Evolutionary conservation across 495 filamentous ascomycete species (phyloP).

Genomic region (Hypoxylon rickii): DNA sequence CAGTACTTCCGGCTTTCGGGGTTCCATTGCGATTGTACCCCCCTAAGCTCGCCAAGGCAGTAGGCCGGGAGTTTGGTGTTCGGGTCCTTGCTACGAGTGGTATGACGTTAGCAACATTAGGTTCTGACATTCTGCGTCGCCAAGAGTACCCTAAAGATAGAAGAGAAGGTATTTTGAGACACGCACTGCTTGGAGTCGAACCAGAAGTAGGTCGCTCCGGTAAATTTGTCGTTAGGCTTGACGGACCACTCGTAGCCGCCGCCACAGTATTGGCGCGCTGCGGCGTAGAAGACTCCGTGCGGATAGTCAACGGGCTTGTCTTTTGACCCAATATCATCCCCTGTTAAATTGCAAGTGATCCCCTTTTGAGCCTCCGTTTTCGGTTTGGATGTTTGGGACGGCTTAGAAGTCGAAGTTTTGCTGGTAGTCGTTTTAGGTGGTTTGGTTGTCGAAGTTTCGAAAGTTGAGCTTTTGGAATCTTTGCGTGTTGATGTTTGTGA

Average conservation of each 20-base stretch:
- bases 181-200: neutral
- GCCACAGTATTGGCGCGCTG: neutral
- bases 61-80: neutral
- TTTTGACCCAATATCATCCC: neutral
- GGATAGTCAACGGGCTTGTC: neutral
- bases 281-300: neutral
- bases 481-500: too few species aligned
- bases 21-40: neutral
- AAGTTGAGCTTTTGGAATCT: too few species aligned
- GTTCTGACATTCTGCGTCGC: neutral
- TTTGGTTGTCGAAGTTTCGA: neutral
- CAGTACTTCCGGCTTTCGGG: neutral
- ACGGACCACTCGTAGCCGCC: neutral
- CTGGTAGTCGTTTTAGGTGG: neutral
- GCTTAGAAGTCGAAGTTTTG: neutral
- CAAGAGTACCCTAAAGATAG: too few species aligned
- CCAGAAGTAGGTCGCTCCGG: neutral
- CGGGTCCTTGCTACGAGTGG: neutral
- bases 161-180: neutral
- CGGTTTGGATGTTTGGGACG: neutral
- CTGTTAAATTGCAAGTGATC: neutral
- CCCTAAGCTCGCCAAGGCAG: neutral
- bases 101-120: neutral
- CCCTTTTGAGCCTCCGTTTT: neutral
- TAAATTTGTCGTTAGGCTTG: neutral